These are phyloP conservation scores for Hortiboletus flavorubellus DNA, from an alignment of 768 basidiomycete species.

Conservation along the genomic window DNA sequence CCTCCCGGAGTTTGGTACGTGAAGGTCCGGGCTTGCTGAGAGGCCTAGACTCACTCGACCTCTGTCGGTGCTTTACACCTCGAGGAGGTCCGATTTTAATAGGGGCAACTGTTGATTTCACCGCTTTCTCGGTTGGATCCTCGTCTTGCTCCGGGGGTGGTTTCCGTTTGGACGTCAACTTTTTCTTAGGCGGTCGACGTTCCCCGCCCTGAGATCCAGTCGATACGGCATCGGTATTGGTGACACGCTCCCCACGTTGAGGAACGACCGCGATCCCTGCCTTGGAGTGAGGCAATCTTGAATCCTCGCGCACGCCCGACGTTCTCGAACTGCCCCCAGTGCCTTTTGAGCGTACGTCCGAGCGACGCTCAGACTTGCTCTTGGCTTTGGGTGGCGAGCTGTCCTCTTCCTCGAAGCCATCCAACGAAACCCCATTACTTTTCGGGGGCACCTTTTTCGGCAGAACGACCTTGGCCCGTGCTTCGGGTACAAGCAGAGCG, in stretches of 20 bases:
- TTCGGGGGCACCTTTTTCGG: neutral
- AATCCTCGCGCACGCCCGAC: neutral
- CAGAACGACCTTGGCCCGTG: neutral
- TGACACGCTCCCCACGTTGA: neutral
- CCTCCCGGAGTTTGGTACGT: neutral
- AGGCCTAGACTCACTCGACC: neutral
- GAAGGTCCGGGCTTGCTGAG: neutral
- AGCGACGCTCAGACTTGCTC: neutral
- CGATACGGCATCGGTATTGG: neutral
- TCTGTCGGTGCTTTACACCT: slow-evolving; percentile 12
- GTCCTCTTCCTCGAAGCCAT: slow-evolving; percentile 1
- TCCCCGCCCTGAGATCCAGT: slow-evolving; percentile 2
- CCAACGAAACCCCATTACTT: neutral
- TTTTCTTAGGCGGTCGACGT: slow-evolving; percentile 1
- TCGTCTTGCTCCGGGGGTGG: neutral
- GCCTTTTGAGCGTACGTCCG: neutral
- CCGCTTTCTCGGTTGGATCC: slow-evolving; percentile 4
- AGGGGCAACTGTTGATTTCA: neutral
- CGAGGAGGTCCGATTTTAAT: slow-evolving; percentile 29
- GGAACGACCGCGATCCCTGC: neutral
- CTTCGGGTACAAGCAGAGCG: neutral
- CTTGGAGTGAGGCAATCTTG: neutral
- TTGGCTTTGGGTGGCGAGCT: slow-evolving; percentile 2
- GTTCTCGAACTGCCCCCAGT: neutral
- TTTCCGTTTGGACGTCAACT: neutral